Base-by-base conservation (phyloP, 768 basidiomycete genomes). In the Calocybe cyanea region DNA sequence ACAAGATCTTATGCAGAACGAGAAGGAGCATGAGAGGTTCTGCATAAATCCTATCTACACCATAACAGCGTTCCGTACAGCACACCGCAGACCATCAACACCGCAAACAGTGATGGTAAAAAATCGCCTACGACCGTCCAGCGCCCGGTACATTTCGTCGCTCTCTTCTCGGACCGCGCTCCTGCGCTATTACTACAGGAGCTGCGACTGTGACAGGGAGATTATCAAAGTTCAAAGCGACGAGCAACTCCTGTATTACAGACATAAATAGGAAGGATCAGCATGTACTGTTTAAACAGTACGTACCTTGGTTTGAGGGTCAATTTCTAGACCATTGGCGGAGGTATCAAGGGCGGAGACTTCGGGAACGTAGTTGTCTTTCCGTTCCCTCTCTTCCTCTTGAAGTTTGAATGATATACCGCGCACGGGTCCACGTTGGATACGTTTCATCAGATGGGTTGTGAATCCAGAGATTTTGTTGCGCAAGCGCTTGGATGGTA, bases 401-500 rank as follows among this genome's bases (percentile, higher is more conserved):
- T 99, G 96, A 58, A 99, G 87, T 73, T 97, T 96, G 92, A 98
- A 99, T 46, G 96, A 98, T 68, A 99, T 99, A 60, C 96, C 96
- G 55, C 93, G 92, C 54, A 99, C 96, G 60, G 96, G 96, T 2
- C 96, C 96, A 49, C 84, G 84, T 71, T 96, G 92, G 62, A 99
- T 99, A 63, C 96, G 93, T 81, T 93, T 97, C 96, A 99, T 99
- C 69, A 99, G 77, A 67, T 99, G 96, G 61, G 96, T 99, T 49
- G 96, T 99, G 83, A 98, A 99, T 38, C 96, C 96, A 9, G 95
- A 86, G 63, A 99, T 88, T 81, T 99, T 99, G 89, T 99, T 99
- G 66, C 96, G 85, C 60, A 99, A 84, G 58, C 95, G 92, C 76
- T 99, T 98, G 46, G 96, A 97, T 49, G 95, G 95, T 57, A 99